Percentiles rank a stretch among this genome's conserved stretches.
Evolutionary conservation across 176 grass and related monocot species (phyloP).

Genomic region (Paspalum notatum): DNA sequence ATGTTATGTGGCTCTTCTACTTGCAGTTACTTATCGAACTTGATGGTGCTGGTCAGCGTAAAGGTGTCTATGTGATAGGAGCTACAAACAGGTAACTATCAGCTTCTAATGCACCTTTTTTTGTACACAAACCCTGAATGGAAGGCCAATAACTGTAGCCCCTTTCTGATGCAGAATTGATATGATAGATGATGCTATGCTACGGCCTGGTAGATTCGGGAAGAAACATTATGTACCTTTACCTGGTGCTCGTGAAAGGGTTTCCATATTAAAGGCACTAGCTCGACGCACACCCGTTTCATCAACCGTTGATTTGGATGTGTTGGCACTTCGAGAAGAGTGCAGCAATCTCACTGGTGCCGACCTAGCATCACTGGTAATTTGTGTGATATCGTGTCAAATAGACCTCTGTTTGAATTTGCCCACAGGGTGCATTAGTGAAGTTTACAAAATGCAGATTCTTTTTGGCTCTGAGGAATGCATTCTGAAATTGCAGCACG

Average conservation of each 20-base stretch:
- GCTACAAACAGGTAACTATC: no score
- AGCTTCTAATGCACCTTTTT: no score
- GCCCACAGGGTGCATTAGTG: no score
- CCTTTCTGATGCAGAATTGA: slow-evolving; percentile 56
- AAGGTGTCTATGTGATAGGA: no score
- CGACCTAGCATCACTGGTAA: slow-evolving; percentile 77
- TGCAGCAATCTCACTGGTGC: slow-evolving; percentile 70
- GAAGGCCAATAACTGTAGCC: not conserved
- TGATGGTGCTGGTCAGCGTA: no score
- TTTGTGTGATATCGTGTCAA: not conserved
- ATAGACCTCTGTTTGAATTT: not conserved
- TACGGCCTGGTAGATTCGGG: slow-evolving; percentile 79
- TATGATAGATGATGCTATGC: slow-evolving; percentile 76
- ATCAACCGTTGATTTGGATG: slow-evolving; percentile 52
- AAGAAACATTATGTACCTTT: slow-evolving; percentile 76
- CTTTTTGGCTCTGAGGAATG: not conserved
- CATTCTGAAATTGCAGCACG: no score
- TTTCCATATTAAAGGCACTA: slow-evolving; percentile 70
- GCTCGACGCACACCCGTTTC: slow-evolving; percentile 60
- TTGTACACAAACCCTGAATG: not conserved
- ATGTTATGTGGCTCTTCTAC: no score
- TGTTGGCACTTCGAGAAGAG: slow-evolving; percentile 51
- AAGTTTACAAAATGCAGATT: not conserved
- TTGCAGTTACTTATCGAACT: no score
- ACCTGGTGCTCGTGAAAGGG: slow-evolving; percentile 61